phyloP scores from a whole-genome alignment of 139 green algal species.

The Chlorella sp. region DNA sequence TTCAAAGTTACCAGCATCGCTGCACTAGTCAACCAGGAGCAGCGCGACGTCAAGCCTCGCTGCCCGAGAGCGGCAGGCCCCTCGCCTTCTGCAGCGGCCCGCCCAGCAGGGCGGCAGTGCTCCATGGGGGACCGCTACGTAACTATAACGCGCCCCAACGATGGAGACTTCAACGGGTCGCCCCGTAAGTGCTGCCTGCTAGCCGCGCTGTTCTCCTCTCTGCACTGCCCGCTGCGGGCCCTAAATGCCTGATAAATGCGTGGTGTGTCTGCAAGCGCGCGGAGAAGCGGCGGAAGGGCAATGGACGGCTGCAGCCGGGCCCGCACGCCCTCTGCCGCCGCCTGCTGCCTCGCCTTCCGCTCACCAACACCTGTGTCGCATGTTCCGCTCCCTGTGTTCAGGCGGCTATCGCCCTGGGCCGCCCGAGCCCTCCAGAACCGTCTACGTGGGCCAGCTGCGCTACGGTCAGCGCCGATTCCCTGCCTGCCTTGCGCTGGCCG shows the following conservation, averaged over 20 bases:
- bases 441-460: slow-evolving; percentile 40
- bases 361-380: background rate
- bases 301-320: too few relatives aligned
- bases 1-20: too few relatives aligned
- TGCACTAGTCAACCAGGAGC: background rate
- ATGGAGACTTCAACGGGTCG: background rate
- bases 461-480: background rate
- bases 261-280: too few relatives aligned
- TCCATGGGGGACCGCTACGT: slow-evolving; percentile 5
- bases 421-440: background rate
- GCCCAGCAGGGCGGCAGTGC: background rate
- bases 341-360: background rate
- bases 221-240: too few relatives aligned
- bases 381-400: background rate
- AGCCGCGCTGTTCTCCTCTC: background rate
- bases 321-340: too few relatives aligned
- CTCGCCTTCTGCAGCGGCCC: background rate
- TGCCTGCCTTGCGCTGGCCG: background rate
- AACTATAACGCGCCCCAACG: background rate
- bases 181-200: background rate
- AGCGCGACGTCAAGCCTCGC: background rate
- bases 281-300: too few relatives aligned
- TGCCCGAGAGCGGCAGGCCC: background rate
- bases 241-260: too few relatives aligned
- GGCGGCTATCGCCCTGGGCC: background rate